Evolutionary conservation across 2,329 filamentous ascomycete genomes (phyloP), one percentile per base, ranked within the genome.

Genomic region (Cladosporium phlei): DNA sequence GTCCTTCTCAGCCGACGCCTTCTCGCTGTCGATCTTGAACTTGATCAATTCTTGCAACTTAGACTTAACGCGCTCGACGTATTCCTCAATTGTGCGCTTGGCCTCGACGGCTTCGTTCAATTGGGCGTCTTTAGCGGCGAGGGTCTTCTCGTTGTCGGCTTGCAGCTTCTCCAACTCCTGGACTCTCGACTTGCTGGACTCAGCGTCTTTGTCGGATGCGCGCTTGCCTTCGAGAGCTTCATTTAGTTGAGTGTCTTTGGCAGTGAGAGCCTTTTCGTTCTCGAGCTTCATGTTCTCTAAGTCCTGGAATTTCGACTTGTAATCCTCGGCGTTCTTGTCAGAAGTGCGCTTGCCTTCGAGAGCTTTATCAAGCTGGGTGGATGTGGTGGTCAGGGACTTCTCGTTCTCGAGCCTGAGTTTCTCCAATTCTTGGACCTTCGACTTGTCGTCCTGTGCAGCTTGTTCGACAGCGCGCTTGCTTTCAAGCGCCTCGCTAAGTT

Each of bases 11-110:
- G 39, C 37, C 7, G 51, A 33, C 2, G 47, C 38, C 19, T 37
- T 39, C 24, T 57, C 49, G 5, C 46, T 25, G 8, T 55, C 52
- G n/a, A 47, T 24, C 24, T 55, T 56, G 45, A 52, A 32, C 22
- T 35, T 42, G 30, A 22, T 20, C 7, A 45, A 24, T 8, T 20
- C 25, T 25, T 37, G 24, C 12, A 45, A 5, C 50, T 47, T 29
- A 5, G 29, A 22, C 29, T 38, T 35, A 3, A 27, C 6, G 28
- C 21, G 27, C 11, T 40, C 47, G 11, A 42, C 20, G 11, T 38
- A 19, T 21, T 47, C 17, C 22, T 47, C 27, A 11, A 20, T 11
- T 6, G 12, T 9, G 14, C 17, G 21, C 32, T 33, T 38, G 7
- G 17, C 34, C 21, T 47, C 35, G n/a, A 20, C 9, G 9, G 14